These are phyloP conservation scores for Dicorynia guianensis DNA, from an alignment of 306 rosid genomes.

Conservation along the genomic window DNA sequence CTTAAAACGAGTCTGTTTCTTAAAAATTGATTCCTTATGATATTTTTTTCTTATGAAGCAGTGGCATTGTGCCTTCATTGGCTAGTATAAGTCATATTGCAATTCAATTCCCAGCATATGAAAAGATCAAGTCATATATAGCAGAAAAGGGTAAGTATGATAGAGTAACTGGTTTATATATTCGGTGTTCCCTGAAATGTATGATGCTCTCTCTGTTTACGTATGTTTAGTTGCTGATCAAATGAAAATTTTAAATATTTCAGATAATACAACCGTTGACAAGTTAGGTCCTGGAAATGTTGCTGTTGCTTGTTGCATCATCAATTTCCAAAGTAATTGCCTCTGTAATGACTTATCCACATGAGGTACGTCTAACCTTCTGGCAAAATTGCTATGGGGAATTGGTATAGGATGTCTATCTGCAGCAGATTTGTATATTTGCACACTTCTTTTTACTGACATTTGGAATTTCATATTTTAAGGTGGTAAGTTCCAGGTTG, in stretches of 20 bases:
- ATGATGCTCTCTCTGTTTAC: neutral
- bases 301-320: constrained; percentile 80
- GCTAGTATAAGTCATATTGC: constrained; percentile 96
- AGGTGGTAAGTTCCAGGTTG: constrained; percentile 90
- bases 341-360: constrained; percentile 87
- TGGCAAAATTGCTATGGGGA: constrained; percentile 3
- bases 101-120: constrained; percentile 91
- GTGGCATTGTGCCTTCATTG: constrained; percentile 94
- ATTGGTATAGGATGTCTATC: neutral
- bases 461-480: constrained; percentile 8
- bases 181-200: constrained; percentile 19
- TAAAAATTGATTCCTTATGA: constrained; percentile 26
- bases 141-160: constrained; percentile 69
- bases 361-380: constrained; percentile 63
- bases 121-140: constrained; percentile 74
- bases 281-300: constrained; percentile 68
- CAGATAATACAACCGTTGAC: constrained; percentile 82
- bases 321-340: constrained; percentile 83
- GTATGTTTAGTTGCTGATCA: constrained; percentile 30
- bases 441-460: constrained; percentile 11
- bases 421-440: neutral
- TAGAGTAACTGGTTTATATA: constrained; percentile 15
- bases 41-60: constrained; percentile 53
- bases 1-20: constrained; percentile 4
- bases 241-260: constrained; percentile 35